Evolutionary conservation across 495 filamentous ascomycete genomes (phyloP).

Genomic region (Talaromyces stipitatus): DNA sequence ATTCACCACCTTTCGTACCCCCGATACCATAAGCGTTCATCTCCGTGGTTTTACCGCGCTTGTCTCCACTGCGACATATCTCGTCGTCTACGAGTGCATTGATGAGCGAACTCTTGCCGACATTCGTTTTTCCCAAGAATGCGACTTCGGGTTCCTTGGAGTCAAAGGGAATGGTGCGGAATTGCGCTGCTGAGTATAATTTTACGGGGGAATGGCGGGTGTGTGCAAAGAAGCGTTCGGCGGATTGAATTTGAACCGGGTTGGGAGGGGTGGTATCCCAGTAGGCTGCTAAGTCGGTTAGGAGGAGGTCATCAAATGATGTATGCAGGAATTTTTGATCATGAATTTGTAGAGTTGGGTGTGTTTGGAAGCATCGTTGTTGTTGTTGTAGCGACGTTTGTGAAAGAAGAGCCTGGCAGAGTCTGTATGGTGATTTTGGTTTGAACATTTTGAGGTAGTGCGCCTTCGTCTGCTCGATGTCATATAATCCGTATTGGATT

Average conservation of each 20-base stretch:
- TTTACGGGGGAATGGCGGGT: conserved; percentile 51
- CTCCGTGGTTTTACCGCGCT: conserved; percentile 67
- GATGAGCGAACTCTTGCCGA: conserved; percentile 82
- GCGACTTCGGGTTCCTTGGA: conserved; percentile 50
- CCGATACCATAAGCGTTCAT: conserved; percentile 85
- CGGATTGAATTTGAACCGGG: conserved; percentile 42
- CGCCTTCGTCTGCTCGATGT: neutral
- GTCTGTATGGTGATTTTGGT: neutral
- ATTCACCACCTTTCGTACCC: conserved; percentile 42
- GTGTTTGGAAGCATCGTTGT: neutral
- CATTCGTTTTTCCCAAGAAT: conserved; percentile 80
- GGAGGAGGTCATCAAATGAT: conserved; percentile 26
- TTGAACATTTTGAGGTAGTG: neutral
- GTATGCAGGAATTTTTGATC: conserved; percentile 15
- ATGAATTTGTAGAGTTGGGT: neutral
- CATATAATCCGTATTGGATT: neutral
- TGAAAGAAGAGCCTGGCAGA: neutral
- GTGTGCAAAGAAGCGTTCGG: conserved; percentile 53
- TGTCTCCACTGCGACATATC: conserved; percentile 56
- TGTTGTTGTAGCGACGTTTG: neutral
- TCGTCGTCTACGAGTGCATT: conserved; percentile 67
- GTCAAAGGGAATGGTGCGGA: conserved; percentile 51
- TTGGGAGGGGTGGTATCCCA: conserved; percentile 52
- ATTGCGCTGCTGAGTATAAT: conserved; percentile 63
- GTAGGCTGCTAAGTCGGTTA: conserved; percentile 41